Base-by-base conservation (phyloP, 768 basidiomycete species). In the Porphyrellus cyaneotinctus region DNA sequence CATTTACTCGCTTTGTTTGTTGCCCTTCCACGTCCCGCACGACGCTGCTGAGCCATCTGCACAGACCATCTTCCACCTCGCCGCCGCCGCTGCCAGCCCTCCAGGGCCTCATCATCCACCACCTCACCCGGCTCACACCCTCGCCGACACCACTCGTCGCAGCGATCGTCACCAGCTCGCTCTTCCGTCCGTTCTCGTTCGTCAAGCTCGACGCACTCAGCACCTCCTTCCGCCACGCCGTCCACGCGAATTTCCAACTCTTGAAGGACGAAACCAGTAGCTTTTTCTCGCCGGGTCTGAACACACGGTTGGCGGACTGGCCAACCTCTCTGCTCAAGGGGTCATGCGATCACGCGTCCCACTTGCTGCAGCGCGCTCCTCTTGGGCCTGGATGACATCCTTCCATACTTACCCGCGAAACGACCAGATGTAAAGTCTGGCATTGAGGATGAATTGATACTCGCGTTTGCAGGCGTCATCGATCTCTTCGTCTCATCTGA, bases 381-480 rank as follows among this genome's bases (percentile, higher is more conserved):
- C 28, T 64, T 83, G 13, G 89, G 85, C 1, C 64, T 87, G 31
- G 77, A 82, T 45, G 88, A 88, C 54, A 36, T 64, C 43, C 54
- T 63, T 78, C 41, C 74, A 55, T 52, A 45, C 37, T 14, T 69
- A 71, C 58, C 60, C 64, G 44, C 66, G 58, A 50, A 65, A 55
- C 46, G 66, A 23, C 60, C 64, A 14, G 63, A 64, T n/a, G 65
- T 68, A 10, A 74, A 76, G 41, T 69, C 70, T 5, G 63, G 62
- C 38, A 76, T 85, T 11, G 84, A 91, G 65, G 79, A 85, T 49
- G 85, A 88, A 60, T 64, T 82, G 23, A 72, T 90, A 28, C 72
- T 91, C 24, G 80, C 85, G 4, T 72, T 89, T 23, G 88, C 89
- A 9, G 88, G 90, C 63, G 78, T 86, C 22, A 79, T 90, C 65